Conservation (phyloP, 495 filamentous ascomycete genomes). For the Polyplosphaeria fusca region DNA sequence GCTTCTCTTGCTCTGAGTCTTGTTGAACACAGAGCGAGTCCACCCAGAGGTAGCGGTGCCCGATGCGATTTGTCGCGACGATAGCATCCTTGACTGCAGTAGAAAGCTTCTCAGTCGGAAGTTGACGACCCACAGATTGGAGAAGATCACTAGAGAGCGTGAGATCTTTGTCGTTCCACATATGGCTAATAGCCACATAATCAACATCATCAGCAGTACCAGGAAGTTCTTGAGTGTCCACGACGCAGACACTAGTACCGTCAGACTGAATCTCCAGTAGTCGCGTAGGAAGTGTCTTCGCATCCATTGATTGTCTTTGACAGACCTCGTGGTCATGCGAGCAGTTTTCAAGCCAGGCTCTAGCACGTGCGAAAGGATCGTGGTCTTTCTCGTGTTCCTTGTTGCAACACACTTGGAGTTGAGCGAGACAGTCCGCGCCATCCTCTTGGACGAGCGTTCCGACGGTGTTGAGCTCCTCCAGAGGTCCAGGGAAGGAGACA, state of each 20-base stretch:
- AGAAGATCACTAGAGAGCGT: conserved; percentile 8
- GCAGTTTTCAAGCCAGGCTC: conserved; percentile 26
- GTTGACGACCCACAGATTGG: not conserved
- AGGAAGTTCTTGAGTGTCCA: conserved; percentile 13
- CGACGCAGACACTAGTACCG: conserved; percentile 6
- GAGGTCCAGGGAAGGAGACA: conserved; percentile 22
- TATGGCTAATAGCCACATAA: conserved; percentile 20
- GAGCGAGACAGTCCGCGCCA: conserved; percentile 7
- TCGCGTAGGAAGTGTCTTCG: conserved; percentile 19
- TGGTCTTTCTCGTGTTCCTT: not conserved
- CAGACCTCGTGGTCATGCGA: conserved; percentile 19
- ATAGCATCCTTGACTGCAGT: conserved; percentile 21
- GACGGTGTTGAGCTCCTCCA: conserved; percentile 19
- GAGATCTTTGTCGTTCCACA: conserved; percentile 10
- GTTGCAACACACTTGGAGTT: not conserved
- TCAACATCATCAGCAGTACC: not conserved
- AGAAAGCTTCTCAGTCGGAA: conserved; percentile 8
- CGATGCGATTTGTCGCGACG: conserved; percentile 8
- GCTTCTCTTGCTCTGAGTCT: conserved; percentile 26
- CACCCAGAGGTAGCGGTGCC: conserved; percentile 30
- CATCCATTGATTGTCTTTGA: not conserved
- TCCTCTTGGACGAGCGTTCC: conserved; percentile 22
- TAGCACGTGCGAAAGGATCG: conserved; percentile 1
- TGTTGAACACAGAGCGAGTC: conserved; percentile 31
- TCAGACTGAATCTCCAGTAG: conserved; percentile 18